These are phyloP conservation scores for Erythrobasidium hasegawianum DNA, from an alignment of 1,284 basidiomycete genomes.

Conservation along the genomic window DNA sequence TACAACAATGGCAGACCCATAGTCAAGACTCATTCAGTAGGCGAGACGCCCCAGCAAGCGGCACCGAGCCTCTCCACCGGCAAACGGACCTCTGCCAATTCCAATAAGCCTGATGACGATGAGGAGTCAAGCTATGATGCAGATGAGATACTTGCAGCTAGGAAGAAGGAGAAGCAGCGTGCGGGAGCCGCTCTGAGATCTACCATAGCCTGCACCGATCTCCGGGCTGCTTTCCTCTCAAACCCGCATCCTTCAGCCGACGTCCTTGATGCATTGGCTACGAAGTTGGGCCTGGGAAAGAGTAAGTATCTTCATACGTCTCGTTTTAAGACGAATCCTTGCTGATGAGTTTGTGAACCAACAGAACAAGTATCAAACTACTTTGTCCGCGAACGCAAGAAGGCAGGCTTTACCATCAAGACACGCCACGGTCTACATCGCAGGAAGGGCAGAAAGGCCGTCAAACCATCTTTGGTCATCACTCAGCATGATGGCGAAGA, in stretches of 20 bases:
- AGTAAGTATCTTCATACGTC: conserved; percentile 9
- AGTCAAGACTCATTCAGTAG: background rate
- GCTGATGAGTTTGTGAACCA: background rate
- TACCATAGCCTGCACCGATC: conserved; percentile 29
- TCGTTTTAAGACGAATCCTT: background rate
- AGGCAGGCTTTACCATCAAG: conserved; percentile 31
- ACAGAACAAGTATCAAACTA: conserved; percentile 34
- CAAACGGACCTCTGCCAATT: background rate
- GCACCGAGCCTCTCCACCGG: background rate
- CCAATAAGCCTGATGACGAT: conserved; percentile 4
- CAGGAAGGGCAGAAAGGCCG: conserved; percentile 7
- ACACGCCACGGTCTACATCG: conserved; percentile 26
- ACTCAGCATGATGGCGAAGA: conserved; percentile 18
- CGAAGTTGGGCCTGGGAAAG: conserved; percentile 26
- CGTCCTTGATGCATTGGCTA: conserved; percentile 26
- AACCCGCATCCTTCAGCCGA: conserved; percentile 27
- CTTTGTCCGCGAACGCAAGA: conserved; percentile 34
- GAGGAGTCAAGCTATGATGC: background rate
- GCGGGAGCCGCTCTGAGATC: conserved; percentile 18
- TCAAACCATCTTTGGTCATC: background rate
- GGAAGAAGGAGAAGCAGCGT: conserved; percentile 21
- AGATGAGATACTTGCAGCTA: background rate
- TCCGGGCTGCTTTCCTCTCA: conserved; percentile 17
- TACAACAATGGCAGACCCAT: conserved; percentile 1
- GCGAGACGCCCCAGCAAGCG: background rate